Base-by-base conservation (phyloP, 2,329 filamentous ascomycete species). In the Fusarium sp. region DNA sequence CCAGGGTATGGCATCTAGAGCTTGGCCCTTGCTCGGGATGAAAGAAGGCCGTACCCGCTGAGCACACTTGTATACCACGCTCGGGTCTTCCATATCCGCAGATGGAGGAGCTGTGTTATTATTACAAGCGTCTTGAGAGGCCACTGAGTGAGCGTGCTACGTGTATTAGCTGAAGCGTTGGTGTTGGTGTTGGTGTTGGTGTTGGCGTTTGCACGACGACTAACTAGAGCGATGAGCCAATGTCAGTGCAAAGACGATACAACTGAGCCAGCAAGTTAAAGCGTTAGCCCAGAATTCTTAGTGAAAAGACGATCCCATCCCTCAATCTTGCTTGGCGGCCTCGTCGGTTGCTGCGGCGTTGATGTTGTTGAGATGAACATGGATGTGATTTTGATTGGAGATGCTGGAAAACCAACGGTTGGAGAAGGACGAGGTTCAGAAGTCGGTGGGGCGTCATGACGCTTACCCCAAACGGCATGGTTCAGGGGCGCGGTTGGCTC, bases 391-490 rank as follows among this genome's bases (percentile, higher is more conserved):
- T 23, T 68, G 46, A 67, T 64, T 64, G 58, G 57, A 64, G 58
- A 66, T 50, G 44, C 18, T 62, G 36, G 28, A 57, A 61, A 46
- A 54, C 67, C 67, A 65, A 68, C 67, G 36, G 58, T 70, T 59
- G 59, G 59, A 70, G 63, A 60, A 45, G 31, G 36, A 28, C 41
- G 57, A 64, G 49, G 67, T 57, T 71, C 52, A 62, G 57, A 68
- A 44, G 18, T 58, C 23, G 57, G 65, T 69, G 70, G 67, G 70
- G 67, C 61, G 49, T 61, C 53, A n/a, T 44, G n/a, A 41, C 50
- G 45, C 47, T 67, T 67, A 8, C 70, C 65, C 6, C 20, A 65
- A 62, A 13, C 7, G 57, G 70, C 33, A 71, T 71, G 57, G 70
- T 44, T 66, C 71, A 73, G 71, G 71, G 71, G 71, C n/a, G 23